phyloP scores from a whole-genome alignment of 371 early-diverging fungal species.

The Entomophthora muscae region DNA sequence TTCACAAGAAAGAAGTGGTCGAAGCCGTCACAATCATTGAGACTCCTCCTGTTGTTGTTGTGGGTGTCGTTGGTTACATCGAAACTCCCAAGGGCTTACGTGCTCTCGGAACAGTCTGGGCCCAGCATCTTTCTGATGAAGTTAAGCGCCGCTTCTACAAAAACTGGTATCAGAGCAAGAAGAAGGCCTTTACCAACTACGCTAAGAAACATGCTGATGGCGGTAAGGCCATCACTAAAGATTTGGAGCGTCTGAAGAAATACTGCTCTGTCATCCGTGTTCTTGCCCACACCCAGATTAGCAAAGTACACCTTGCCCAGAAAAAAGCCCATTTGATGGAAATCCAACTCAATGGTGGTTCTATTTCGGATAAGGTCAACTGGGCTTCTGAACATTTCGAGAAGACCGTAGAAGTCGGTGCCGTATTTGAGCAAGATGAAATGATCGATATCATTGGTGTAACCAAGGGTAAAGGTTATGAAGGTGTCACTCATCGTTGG shows the following conservation, averaged over 20 bases:
- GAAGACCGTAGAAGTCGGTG: conserved; percentile 79
- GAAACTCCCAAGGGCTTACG: conserved; percentile 97
- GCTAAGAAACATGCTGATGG: conserved; percentile 88
- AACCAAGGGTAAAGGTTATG: conserved; percentile 99
- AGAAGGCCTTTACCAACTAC: conserved; percentile 98
- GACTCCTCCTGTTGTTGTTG: conserved; percentile 95
- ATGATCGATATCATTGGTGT: conserved; percentile 98
- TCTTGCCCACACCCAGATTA: conserved; percentile 96
- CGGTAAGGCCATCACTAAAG: conserved; percentile 76
- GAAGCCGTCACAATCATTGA: conserved; percentile 99
- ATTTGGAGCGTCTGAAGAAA: conserved; percentile 97
- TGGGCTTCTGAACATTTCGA: conserved; percentile 96
- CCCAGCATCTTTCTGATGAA: conserved; percentile 96
- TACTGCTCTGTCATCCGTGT: conserved; percentile 97
- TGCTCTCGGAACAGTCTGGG: conserved; percentile 96
- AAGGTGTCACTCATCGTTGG: conserved; percentile 99
- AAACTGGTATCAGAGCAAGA: conserved; percentile 99
- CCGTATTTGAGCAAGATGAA: conserved; percentile 96
- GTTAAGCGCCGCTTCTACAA: conserved; percentile 98
- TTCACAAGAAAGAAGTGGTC: conserved; percentile 99
- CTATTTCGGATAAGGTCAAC: conserved; percentile 93
- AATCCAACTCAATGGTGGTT: conserved; percentile 99
- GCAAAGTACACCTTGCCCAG: conserved; percentile 85
- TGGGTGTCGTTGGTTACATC: conserved; percentile 99
- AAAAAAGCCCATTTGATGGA: conserved; percentile 99